Conservation (phyloP, 2,329 filamentous ascomycete genomes). For the Xylariaceae sp. region DNA sequence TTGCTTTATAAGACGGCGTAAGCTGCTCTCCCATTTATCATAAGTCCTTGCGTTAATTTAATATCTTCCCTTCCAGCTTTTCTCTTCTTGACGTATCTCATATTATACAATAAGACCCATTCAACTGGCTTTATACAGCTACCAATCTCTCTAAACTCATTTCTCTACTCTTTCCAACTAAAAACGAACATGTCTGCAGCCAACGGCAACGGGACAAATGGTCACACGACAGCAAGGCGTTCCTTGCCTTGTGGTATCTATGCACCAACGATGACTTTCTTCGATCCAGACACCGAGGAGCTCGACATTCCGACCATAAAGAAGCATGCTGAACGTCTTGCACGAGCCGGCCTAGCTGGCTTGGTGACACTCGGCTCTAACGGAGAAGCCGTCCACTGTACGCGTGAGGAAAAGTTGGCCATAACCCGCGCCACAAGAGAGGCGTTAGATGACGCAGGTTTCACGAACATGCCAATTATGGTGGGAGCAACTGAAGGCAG, state of each 20-base stretch:
- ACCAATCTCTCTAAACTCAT: neutral
- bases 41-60: constrained; percentile 8
- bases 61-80: neutral
- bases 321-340: constrained; percentile 80
- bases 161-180: neutral
- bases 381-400: constrained; percentile 86
- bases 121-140: neutral
- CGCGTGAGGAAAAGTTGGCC: constrained; percentile 75
- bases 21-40: constrained; percentile 28
- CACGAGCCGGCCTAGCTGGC: constrained; percentile 77
- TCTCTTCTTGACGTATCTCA: neutral
- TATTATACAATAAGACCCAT: neutral
- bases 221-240: constrained; percentile 50
- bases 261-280: constrained; percentile 90
- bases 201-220: constrained; percentile 37
- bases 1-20: constrained; percentile 19
- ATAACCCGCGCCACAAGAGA: constrained; percentile 81
- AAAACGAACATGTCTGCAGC: constrained; percentile 43
- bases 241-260: constrained; percentile 83
- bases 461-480: constrained; percentile 77
- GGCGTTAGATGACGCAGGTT: constrained; percentile 82
- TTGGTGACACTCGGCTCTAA: constrained; percentile 90
- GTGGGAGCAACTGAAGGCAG: constrained; percentile 83
- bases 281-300: constrained; percentile 82
- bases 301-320: constrained; percentile 82